Conservation (phyloP, 495 filamentous ascomycete genomes). For the Apodospora peruviana region DNA sequence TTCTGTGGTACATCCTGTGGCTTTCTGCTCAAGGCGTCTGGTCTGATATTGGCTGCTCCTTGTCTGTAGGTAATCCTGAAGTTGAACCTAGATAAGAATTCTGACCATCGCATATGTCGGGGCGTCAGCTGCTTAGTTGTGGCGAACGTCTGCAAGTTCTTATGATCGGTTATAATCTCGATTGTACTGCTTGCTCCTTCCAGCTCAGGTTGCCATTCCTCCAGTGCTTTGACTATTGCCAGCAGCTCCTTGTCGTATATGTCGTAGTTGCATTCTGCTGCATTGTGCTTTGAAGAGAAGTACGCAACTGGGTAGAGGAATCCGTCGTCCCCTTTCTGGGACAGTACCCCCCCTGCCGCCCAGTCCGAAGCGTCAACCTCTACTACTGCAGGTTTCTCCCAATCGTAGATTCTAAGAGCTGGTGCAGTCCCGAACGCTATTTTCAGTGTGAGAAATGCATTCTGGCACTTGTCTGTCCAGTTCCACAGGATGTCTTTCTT, state of each 20-base stretch:
- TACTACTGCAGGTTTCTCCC: background rate
- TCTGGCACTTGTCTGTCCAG: background rate
- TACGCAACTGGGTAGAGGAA: background rate
- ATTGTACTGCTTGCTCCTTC: background rate
- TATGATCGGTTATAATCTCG: background rate
- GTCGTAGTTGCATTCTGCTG: background rate
- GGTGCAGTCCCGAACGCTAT: background rate
- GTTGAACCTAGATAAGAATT: background rate
- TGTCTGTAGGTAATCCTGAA: background rate
- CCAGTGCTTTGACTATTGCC: background rate
- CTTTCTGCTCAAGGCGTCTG: background rate
- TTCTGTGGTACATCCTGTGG: too few relatives aligned
- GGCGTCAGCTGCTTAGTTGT: background rate
- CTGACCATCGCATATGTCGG: background rate
- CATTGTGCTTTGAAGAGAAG: background rate
- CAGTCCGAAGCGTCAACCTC: background rate
- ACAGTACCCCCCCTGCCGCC: background rate
- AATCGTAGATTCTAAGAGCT: background rate
- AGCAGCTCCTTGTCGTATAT: background rate
- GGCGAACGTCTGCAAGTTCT: background rate
- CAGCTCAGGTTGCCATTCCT: background rate
- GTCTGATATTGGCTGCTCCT: rapidly evolving
- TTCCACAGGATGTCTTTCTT: background rate
- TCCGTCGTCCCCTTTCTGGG: background rate
- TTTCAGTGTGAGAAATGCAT: background rate